These are phyloP conservation scores for Biscutella laevigata DNA, from an alignment of 441 rosid genomes.

Conservation along the genomic window DNA sequence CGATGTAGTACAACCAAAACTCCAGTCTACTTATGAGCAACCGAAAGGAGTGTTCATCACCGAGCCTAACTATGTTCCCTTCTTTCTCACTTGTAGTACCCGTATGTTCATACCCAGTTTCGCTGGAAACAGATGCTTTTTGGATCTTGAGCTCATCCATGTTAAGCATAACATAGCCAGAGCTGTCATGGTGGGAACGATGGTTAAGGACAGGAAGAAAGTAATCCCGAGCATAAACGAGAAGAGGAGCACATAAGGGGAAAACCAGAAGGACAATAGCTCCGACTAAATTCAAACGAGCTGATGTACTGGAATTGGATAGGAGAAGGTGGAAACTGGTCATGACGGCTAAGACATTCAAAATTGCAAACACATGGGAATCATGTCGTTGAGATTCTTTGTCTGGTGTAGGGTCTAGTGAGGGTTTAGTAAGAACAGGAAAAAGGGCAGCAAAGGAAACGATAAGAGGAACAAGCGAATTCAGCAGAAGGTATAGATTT, in stretches of 20 bases:
- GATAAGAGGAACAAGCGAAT: conserved; percentile 59
- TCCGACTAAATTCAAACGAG: conserved; percentile 48
- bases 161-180: conserved; percentile 66
- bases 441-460: conserved; percentile 47
- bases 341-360: conserved; percentile 53
- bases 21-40: conserved; percentile 66
- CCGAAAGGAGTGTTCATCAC: conserved; percentile 59
- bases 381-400: conserved; percentile 54
- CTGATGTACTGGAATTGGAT: conserved; percentile 33
- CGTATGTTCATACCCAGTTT: conserved; percentile 32
- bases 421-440: conserved; percentile 76
- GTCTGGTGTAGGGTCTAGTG: conserved; percentile 48
- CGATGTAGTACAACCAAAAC: conserved; percentile 75
- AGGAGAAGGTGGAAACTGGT: conserved; percentile 74
- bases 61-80: conserved; percentile 49
- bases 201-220: conserved; percentile 44
- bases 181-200: conserved; percentile 39
- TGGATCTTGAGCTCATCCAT: conserved; percentile 72
- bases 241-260: conserved; percentile 70
- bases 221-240: conserved; percentile 67
- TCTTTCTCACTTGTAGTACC: conserved; percentile 38
- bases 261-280: conserved; percentile 57
- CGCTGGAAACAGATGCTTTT: conserved; percentile 38
- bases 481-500: conserved; percentile 66
- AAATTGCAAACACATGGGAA: conserved; percentile 49